Conservation (phyloP, 2,329 filamentous ascomycete species). For the Fusarium penzigii region DNA sequence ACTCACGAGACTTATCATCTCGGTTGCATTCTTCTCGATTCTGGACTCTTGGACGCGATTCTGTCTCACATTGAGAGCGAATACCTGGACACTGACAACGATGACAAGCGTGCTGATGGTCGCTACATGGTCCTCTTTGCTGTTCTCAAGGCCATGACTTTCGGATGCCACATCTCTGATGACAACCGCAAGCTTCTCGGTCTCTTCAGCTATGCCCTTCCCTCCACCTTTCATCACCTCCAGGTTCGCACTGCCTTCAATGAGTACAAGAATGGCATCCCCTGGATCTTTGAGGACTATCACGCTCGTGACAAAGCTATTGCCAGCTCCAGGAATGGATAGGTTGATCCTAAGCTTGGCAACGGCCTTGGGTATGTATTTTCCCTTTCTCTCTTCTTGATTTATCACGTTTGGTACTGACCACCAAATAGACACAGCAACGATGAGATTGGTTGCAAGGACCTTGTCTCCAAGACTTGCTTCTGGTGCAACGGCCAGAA, state of each 20-base stretch:
- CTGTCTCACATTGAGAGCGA: background rate
- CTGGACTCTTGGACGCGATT: background rate
- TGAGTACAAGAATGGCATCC: conserved; percentile 3
- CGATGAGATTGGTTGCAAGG: background rate
- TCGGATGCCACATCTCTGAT: background rate
- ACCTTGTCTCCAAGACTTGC: background rate
- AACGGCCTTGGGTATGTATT: conserved; percentile 1
- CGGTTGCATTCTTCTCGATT: background rate
- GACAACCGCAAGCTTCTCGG: background rate
- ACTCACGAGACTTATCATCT: background rate
- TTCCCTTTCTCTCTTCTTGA: background rate
- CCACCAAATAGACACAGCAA: background rate
- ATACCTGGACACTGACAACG: background rate
- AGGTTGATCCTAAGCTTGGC: background rate
- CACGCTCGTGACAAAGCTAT: background rate
- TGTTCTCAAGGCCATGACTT: background rate
- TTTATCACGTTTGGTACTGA: background rate
- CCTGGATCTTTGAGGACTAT: conserved; percentile 2
- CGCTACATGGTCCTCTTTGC: background rate
- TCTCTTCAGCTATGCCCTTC: background rate
- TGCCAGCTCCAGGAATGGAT: background rate
- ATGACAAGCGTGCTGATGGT: background rate
- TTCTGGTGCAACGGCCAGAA: background rate
- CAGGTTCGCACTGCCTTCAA: conserved; percentile 1
- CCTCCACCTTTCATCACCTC: conserved; percentile 3